Conservation (phyloP, 2,329 filamentous ascomycete genomes). For the Teratosphaeria nubilosa region DNA sequence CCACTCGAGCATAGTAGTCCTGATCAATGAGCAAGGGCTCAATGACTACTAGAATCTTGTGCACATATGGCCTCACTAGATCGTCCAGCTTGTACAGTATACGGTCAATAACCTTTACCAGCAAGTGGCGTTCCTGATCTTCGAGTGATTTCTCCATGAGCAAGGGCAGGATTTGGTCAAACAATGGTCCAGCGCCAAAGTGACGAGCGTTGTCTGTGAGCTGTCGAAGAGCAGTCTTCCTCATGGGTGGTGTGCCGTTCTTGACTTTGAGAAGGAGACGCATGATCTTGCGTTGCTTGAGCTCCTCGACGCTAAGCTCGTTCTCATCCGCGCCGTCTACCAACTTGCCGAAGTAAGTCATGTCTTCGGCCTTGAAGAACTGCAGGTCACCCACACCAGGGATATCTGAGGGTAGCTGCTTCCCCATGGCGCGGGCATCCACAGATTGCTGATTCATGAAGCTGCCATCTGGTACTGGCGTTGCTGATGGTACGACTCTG, state of each 20-base stretch:
- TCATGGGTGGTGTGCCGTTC: constrained; percentile 96
- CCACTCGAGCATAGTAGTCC: constrained; percentile 96
- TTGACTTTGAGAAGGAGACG: constrained; percentile 93
- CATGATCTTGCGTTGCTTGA: constrained; percentile 99
- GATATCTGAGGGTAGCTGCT: constrained; percentile 89
- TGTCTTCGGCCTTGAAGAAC: constrained; percentile 97
- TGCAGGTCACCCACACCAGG: constrained; percentile 91
- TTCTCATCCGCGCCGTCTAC: constrained; percentile 92
- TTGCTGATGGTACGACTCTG: constrained; percentile 62
- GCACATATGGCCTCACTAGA: constrained; percentile 87
- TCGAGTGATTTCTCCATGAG: constrained; percentile 98
- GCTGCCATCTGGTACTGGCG: constrained; percentile 57
- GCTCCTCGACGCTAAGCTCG: constrained; percentile 79
- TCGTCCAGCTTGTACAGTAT: constrained; percentile 98
- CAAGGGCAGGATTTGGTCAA: constrained; percentile 92
- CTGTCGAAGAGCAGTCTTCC: constrained; percentile 94
- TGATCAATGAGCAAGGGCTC: constrained; percentile 98
- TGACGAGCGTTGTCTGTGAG: constrained; percentile 94
- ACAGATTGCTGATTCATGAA: constrained; percentile 98
- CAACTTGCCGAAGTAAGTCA: constrained; percentile 96
- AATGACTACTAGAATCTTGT: constrained; percentile 97
- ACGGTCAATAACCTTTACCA: constrained; percentile 98
- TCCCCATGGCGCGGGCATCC: constrained; percentile 69
- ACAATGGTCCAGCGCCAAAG: constrained; percentile 86
- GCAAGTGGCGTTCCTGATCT: constrained; percentile 92